phyloP scores from a whole-genome alignment of 352 stramenopile species.

The Elongisporangium senticosum region DNA sequence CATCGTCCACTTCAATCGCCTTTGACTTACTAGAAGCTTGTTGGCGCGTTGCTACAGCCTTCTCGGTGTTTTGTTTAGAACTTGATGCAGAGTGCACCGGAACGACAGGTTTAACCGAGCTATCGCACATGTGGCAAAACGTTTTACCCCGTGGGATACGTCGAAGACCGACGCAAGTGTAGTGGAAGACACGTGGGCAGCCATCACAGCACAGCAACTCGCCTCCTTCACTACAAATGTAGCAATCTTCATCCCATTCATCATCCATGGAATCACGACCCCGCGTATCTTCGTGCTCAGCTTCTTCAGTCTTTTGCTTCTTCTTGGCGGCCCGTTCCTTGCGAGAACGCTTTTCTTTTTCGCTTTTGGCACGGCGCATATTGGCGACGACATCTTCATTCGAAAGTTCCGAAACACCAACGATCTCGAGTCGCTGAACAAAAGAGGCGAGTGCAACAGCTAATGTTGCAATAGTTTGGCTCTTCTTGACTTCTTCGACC shows the following conservation, averaged over 20 bases:
- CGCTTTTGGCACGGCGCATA: constrained; percentile 52
- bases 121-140: constrained; percentile 77
- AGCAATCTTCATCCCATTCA: constrained; percentile 88
- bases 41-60: constrained; percentile 15
- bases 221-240: constrained; percentile 80
- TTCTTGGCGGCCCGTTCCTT: constrained; percentile 69
- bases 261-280: constrained; percentile 47
- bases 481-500: constrained; percentile 54
- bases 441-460: constrained; percentile 56
- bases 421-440: constrained; percentile 60
- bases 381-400: constrained; percentile 28
- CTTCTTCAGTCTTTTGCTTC: constrained; percentile 56
- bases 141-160: constrained; percentile 81
- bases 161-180: constrained; percentile 73
- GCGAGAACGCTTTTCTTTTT: constrained; percentile 64
- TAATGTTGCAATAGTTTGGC: constrained; percentile 43
- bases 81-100: constrained; percentile 16
- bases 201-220: constrained; percentile 88
- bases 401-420: constrained; percentile 53
- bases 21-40: background rate
- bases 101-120: constrained; percentile 60
- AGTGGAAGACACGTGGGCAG: constrained; percentile 91
- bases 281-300: constrained; percentile 34
- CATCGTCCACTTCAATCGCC: constrained; percentile 8
- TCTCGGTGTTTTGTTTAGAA: constrained; percentile 9